These are phyloP conservation scores for Gillenia trifoliata DNA, from an alignment of 306 rosid species.

Conservation along the genomic window DNA sequence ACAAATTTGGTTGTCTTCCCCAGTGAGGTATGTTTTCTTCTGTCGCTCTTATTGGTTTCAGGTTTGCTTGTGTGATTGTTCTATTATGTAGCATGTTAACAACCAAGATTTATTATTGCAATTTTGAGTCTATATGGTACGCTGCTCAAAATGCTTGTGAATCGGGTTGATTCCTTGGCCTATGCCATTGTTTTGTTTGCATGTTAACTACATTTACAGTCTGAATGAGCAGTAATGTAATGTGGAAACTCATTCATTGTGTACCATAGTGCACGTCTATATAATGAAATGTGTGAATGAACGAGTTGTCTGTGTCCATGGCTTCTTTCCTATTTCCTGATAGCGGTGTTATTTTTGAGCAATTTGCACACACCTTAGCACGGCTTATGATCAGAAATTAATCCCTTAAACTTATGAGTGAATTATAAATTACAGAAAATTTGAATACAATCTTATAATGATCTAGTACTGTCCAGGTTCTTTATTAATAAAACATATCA, in stretches of 20 bases:
- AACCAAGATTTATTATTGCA: neutral
- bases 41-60: neutral
- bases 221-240: neutral
- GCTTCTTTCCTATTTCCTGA: neutral
- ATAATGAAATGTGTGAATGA: neutral
- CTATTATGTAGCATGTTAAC: neutral
- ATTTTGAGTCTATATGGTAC: neutral
- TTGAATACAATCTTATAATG: neutral
- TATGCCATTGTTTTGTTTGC: neutral
- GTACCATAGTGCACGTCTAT: neutral
- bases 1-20: slow-evolving; percentile 88
- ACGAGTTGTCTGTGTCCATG: neutral
- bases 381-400: neutral
- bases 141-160: neutral
- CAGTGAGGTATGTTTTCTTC: slow-evolving; percentile 49
- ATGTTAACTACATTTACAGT: neutral
- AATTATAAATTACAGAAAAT: neutral
- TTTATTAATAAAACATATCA: neutral
- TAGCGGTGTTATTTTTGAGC: neutral
- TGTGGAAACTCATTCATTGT: neutral
- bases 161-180: neutral
- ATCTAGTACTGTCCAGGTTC: neutral
- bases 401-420: neutral
- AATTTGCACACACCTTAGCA: neutral
- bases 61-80: neutral